phyloP scores from a whole-genome alignment of 73 alveolate genomes.

The Paramecium primaurelia region DNA sequence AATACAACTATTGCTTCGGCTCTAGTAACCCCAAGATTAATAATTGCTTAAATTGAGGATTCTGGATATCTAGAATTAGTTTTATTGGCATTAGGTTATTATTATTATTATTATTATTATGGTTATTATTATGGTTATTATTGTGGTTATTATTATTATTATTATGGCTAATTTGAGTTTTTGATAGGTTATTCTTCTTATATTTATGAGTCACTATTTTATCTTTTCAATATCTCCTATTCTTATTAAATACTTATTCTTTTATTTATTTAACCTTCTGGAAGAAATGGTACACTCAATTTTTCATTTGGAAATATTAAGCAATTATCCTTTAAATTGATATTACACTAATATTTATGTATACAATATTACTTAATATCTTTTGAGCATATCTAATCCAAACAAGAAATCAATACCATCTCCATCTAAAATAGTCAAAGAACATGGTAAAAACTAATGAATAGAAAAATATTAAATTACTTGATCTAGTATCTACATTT shows the following conservation, averaged over 20 bases:
- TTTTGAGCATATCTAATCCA: constrained; percentile 91
- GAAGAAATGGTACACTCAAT: constrained; percentile 79
- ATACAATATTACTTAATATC: constrained; percentile 42
- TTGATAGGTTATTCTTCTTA: not conserved
- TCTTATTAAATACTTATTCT: constrained; percentile 67
- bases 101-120: not conserved
- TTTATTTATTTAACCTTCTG: constrained; percentile 85
- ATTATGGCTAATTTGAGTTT: not conserved
- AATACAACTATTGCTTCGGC: constrained; percentile 65
- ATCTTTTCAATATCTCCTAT: constrained; percentile 60
- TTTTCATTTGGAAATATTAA: constrained; percentile 83
- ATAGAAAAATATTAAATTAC: not conserved
- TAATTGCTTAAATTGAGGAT: constrained; percentile 55
- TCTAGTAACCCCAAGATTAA: constrained; percentile 63
- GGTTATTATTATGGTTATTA: not conserved
- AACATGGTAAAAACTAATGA: constrained; percentile 66
- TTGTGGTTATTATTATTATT: not conserved
- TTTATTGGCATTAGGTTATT: not conserved
- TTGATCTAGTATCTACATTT: constrained; percentile 78
- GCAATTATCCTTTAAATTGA: constrained; percentile 77
- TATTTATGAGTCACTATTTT: not conserved
- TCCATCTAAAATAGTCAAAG: constrained; percentile 86
- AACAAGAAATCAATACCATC: constrained; percentile 85
- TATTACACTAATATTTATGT: constrained; percentile 71
- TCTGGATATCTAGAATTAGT: constrained; percentile 47